Base-by-base conservation (phyloP, 75 land plant species). In the Cunninghamia lanceolata region DNA sequence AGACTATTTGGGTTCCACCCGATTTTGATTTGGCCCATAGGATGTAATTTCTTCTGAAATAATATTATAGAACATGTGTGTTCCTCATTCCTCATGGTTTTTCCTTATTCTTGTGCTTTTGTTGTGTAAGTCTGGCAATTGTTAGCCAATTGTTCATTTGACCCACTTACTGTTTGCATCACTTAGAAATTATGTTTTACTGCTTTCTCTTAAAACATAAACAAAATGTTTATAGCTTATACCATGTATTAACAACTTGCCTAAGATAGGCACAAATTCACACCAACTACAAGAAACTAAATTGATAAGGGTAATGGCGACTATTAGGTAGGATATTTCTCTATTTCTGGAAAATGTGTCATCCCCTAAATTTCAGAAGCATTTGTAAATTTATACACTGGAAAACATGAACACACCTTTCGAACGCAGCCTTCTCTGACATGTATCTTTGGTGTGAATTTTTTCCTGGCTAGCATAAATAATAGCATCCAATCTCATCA, bases 401-500 rank as follows among this genome's bases (percentile, higher is more conserved):
- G 21, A 19, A 47, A 32, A 43, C 56, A 52, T 83, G 36, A 47
- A 52, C 54, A 19, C 36, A 83, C 84, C 84, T 79, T 79, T 83
- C n/a, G 34, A 52, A 21, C 36, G 17, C 39, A 32, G 34, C 42
- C 42, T 54, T 54, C 74, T 66, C n/a, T 40, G 28, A 21, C 30
- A 10, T 56, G 36, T 3, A 35, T 85, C 50, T 78, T 39, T 46
- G 75, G 86, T 38, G 32, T 50, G 14, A 85, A 45, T 43, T 19
- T 35, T 74, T 68, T 90, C 80, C 84, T 88, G 32, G 88, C 85
- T 50, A 25, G 87, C 85, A 82, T 86, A 88, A 84, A 94, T 84
- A 1, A 90, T 34, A 17, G 87, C 59, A 81, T 94, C 95, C 63
- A 94, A 88, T 84, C 91, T 93, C 3, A 91, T 89, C 87, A 94